A percentile compares a stretch with the other conserved stretches of the same genome.
Evolutionary conservation across 805 yeast genomes (phyloP).

Genomic region (Monosporozyma servazzii): DNA sequence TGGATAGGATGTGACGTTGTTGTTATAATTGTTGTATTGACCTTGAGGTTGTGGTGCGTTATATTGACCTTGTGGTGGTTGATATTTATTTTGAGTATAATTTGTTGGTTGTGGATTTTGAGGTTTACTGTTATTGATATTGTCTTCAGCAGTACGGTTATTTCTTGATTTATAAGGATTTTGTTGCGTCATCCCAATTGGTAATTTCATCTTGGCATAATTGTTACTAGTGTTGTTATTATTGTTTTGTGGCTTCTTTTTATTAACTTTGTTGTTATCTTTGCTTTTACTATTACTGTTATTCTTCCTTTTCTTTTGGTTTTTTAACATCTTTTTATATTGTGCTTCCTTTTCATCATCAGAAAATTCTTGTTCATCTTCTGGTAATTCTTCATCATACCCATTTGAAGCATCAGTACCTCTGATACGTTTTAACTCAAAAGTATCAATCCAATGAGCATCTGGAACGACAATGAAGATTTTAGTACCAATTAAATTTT

Average conservation of each 20-base stretch:
- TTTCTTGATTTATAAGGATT: conserved; percentile 8
- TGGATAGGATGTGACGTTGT: background rate
- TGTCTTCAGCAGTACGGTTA: conserved; percentile 1
- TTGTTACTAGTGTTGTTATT: background rate
- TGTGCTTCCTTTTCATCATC: conserved; percentile 87
- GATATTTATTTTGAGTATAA: background rate
- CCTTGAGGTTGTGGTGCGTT: background rate
- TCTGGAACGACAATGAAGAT: conserved; percentile 75
- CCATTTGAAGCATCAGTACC: conserved; percentile 95
- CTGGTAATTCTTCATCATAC: conserved; percentile 89
- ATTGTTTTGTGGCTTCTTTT: conserved; percentile 2
- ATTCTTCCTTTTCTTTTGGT: conserved; percentile 41
- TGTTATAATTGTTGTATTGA: background rate
- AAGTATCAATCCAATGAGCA: conserved; percentile 72
- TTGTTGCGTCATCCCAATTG: conserved; percentile 8
- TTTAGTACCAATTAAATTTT: conserved; percentile 41
- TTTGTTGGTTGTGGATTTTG: background rate
- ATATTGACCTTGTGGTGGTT: background rate
- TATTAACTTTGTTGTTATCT: conserved; percentile 7
- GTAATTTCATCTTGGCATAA: conserved; percentile 13
- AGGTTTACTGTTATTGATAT: background rate
- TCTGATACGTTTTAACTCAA: conserved; percentile 54
- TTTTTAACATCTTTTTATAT: conserved; percentile 54
- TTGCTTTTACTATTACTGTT: conserved; percentile 13
- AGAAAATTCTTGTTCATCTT: conserved; percentile 88